These are phyloP conservation scores for Lodderomyces margitis DNA, from an alignment of 1,139 yeast species.

Conservation along the genomic window DNA sequence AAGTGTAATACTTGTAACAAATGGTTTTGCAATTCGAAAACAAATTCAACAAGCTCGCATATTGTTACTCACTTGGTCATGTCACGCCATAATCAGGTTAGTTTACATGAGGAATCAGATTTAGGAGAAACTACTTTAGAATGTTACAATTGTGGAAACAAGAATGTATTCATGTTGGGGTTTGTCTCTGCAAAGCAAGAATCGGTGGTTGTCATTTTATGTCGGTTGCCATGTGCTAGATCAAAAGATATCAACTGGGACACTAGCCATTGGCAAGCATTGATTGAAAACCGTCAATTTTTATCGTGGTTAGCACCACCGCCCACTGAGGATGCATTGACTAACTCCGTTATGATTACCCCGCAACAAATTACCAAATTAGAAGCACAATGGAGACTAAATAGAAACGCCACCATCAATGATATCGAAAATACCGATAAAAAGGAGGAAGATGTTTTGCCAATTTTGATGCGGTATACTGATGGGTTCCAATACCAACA, in stretches of 20 bases:
- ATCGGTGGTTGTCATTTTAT: conserved; percentile 80
- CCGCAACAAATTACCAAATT: conserved; percentile 68
- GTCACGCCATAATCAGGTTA: conserved; percentile 73
- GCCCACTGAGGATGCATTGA: conserved; percentile 65
- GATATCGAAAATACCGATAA: conserved; percentile 53
- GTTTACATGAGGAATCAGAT: conserved; percentile 77
- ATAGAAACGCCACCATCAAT: conserved; percentile 64
- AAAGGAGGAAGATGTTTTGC: conserved; percentile 57
- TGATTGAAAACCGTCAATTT: conserved; percentile 77
- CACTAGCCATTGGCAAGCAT: conserved; percentile 81
- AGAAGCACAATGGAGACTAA: conserved; percentile 80
- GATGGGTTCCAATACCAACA: conserved; percentile 88
- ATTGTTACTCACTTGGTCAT: conserved; percentile 83
- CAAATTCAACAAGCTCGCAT: conserved; percentile 67
- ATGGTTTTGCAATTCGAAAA: conserved; percentile 90
- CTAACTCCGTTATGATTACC: conserved; percentile 53
- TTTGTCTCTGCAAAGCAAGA: conserved; percentile 87
- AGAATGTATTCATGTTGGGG: conserved; percentile 79
- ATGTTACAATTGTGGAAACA: conserved; percentile 87
- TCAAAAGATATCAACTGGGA: conserved; percentile 79
- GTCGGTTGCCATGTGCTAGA: conserved; percentile 89
- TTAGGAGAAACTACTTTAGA: conserved; percentile 83
- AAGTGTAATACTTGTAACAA: conserved; percentile 75
- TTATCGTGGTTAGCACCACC: conserved; percentile 75
- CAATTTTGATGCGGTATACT: conserved; percentile 71